Conservation (phyloP, 495 filamentous ascomycete species). For the Lasiosphaeria hispida region DNA sequence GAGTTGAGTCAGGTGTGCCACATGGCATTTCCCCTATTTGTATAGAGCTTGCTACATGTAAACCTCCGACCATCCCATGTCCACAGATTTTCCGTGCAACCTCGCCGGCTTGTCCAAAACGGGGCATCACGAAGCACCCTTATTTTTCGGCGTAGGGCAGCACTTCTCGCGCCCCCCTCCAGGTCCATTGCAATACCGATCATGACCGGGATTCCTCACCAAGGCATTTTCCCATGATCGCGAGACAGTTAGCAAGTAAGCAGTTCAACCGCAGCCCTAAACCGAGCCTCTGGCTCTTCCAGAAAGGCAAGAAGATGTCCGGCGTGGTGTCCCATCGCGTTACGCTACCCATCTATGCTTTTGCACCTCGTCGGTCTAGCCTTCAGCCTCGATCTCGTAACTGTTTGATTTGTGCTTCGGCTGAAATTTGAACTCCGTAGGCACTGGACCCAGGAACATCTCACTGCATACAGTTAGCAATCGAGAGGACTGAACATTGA, state of each 20-base stretch:
- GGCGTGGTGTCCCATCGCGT: background rate
- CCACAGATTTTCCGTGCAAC: too few species aligned
- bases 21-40: too few species aligned
- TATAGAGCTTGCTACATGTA: too few species aligned
- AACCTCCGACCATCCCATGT: too few species aligned
- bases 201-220: too few species aligned
- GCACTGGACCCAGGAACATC: conserved; percentile 93
- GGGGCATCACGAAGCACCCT: background rate
- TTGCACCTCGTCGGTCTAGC: conserved; percentile 28
- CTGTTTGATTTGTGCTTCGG: conserved; percentile 98
- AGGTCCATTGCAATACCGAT: too few species aligned
- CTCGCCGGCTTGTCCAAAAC: too few species aligned
- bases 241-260: conserved; percentile 1
- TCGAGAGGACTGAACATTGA: background rate
- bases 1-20: too few species aligned
- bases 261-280: background rate
- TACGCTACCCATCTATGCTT: too few species aligned
- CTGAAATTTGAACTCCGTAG: conserved; percentile 86
- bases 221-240: too few species aligned
- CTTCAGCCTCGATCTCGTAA: conserved; percentile 63
- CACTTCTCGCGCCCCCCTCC: background rate
- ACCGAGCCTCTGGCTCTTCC: background rate
- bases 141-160: background rate
- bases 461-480: conserved; percentile 55
- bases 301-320: background rate